Evolutionary conservation across 2,329 filamentous ascomycete genomes (phyloP).

Genomic region (Colletotrichum lupini): DNA sequence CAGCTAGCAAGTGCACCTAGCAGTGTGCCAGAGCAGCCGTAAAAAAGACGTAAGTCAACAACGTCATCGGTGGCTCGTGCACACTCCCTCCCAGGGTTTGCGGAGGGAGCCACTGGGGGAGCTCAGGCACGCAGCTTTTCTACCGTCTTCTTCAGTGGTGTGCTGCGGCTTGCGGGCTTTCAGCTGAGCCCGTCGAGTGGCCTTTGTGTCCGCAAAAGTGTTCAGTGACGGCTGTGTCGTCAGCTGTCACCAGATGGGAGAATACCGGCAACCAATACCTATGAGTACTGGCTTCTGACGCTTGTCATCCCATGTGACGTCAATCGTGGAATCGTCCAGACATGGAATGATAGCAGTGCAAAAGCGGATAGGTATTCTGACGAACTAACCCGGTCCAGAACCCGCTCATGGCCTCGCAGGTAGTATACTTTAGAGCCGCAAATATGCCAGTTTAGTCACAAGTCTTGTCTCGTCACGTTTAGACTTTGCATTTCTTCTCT

Average conservation of each 20-base stretch:
- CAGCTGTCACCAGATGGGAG: conserved; percentile 21
- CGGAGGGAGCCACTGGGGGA: neutral
- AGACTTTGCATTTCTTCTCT: neutral
- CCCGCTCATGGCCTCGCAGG: neutral
- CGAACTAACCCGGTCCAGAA: neutral
- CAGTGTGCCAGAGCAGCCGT: conserved; percentile 5
- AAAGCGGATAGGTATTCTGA: neutral
- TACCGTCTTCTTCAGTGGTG: neutral
- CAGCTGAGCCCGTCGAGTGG: neutral
- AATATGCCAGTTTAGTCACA: neutral
- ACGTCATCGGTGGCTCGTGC: conserved; percentile 38
- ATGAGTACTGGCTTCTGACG: neutral
- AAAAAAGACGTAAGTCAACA: conserved; percentile 35
- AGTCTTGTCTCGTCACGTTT: neutral
- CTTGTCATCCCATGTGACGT: conserved; percentile 28
- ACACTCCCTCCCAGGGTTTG: neutral
- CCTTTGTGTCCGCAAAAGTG: neutral
- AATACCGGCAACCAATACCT: neutral
- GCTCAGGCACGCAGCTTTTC: neutral
- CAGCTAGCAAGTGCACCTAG: neutral
- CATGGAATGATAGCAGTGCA: neutral
- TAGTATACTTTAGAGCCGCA: neutral
- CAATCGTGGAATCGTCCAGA: conserved; percentile 10
- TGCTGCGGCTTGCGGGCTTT: conserved; percentile 1
- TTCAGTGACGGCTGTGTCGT: neutral